phyloP scores from a whole-genome alignment of 2,329 filamentous ascomycete genomes.

The Iodosphaeria phyllophila region DNA sequence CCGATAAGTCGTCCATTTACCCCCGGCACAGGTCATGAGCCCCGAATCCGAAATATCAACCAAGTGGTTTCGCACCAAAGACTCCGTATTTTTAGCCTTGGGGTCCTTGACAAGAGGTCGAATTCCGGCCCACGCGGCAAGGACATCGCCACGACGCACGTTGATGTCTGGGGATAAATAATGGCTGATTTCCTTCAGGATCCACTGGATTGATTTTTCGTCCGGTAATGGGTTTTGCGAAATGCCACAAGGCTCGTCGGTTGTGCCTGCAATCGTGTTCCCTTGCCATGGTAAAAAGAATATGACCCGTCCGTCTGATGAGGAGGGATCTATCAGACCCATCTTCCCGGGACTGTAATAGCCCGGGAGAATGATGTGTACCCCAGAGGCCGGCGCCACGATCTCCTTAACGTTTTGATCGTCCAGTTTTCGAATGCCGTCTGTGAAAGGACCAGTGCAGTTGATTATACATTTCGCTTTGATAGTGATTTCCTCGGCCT shows the following conservation, averaged over 20 bases:
- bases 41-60: slow-evolving; percentile 65
- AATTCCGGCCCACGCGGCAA: slow-evolving; percentile 80
- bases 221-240: slow-evolving; percentile 56
- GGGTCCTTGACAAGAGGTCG: slow-evolving; percentile 74
- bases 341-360: slow-evolving; percentile 76
- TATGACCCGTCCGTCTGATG: slow-evolving; percentile 76
- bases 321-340: slow-evolving; percentile 73
- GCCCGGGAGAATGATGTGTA: slow-evolving; percentile 72
- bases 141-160: slow-evolving; percentile 69
- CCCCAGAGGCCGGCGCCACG: slow-evolving; percentile 68
- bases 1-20: slow-evolving; percentile 86
- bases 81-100: slow-evolving; percentile 70
- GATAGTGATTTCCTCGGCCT: slow-evolving; percentile 45
- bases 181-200: slow-evolving; percentile 63
- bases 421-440: slow-evolving; percentile 73
- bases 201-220: slow-evolving; percentile 77
- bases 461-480: slow-evolving; percentile 72
- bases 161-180: slow-evolving; percentile 75
- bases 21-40: slow-evolving; percentile 68
- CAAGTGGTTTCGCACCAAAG: slow-evolving; percentile 72
- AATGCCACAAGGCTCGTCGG: slow-evolving; percentile 59
- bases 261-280: slow-evolving; percentile 80
- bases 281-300: slow-evolving; percentile 92
- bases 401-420: slow-evolving; percentile 55
- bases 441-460: slow-evolving; percentile 74